Base-by-base conservation (phyloP, 257 asterid genomes). In the Ilex asprella region DNA sequence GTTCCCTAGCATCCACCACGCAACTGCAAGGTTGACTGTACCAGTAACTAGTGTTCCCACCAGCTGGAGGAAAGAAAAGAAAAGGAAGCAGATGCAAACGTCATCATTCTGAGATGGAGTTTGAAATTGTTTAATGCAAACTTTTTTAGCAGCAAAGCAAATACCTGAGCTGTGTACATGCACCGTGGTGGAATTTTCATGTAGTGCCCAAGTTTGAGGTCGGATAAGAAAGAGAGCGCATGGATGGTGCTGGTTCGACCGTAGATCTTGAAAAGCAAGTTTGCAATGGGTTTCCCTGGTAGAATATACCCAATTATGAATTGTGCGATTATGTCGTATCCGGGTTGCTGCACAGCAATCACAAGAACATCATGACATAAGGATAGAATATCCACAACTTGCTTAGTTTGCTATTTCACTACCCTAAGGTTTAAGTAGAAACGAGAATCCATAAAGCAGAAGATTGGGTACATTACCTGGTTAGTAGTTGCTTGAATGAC, bases 401-500 rank as follows among this genome's bases (percentile, higher is more conserved):
- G 41, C 41, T 35, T 3, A 35, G 8, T 35, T 35, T 4, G 41
- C 41, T 35, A 35, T 35, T 35, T 35, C 5, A 8, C 41, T 0
- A 35, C 5, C 7, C 59, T 29, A 29, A 15, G 30, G 30, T 31
- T 55, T 12, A 31, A 12, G 49, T 11, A 31, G 52, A 52, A 44
- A 39, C 43, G 35, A 31, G 59, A 54, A 46, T 30, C 16, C 47
- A 61, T 1, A 16, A 30, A 30, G 30, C 16, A 4, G 27, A 55
- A 41, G 11, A 30, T 31, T 41, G 21, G 32, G 66, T 3, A 35
- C 12, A 13, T 64, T 59, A 87, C 97, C 90, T 91, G 98, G 66
- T 91, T 91, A 3, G 98, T 91, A 11, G 98, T 91, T 0, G 98
- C 98, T 76, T 86, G 96, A 79, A 91, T 88, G 78, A 91, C 93